Evolutionary conservation across 805 yeast genomes (phyloP), one percentile per base, ranked within the genome.

Genomic region (Saccharomycopsis javanensis): DNA sequence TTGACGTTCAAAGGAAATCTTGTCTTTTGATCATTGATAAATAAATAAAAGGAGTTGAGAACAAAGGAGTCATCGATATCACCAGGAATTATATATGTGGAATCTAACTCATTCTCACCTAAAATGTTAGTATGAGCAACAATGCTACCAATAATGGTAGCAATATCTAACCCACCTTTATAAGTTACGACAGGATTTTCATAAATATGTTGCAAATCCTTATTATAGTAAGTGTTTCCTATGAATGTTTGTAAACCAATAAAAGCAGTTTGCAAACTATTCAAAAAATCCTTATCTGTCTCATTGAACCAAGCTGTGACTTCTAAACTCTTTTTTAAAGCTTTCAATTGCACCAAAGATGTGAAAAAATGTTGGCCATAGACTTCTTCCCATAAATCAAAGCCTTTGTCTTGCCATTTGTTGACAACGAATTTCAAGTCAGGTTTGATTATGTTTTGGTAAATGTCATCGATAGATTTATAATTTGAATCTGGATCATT

Each of bases 321-420:
- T 18, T 58, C 54, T 11, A 78, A 66, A 1, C 86, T 90, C 50
- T 76, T 72, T 20, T 70, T 66, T 16, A 86, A 61, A 0, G 88
- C 82, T 59, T 79, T 76, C 57, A 82, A 71, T 67, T 85, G 90
- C 6, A 83, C 80, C 62, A 82, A 68, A 20, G 81, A 71, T 1
- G 90, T 86, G 68, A 83, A 86, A 59, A 84, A 78, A 65, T 86
- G 94, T 57, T 72, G 59, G 0, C 86, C 78, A 57, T 80, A 66
- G 53, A 82, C 71, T 67, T 86, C 94, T 68, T 86, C 94, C 94
- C 94, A 86, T 50, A 86, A 69, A 68, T 86, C 94, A 70, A 84
- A 86, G 5, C 87, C 83, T 4, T 68, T 67, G 16, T 68, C 62
- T 25, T 69, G 64, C 91, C 91, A 86, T 61, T 72, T 71, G 11